These are phyloP conservation scores for Gnomoniopsis smithogilvyi DNA, from an alignment of 2,329 filamentous ascomycete genomes.

Conservation along the genomic window DNA sequence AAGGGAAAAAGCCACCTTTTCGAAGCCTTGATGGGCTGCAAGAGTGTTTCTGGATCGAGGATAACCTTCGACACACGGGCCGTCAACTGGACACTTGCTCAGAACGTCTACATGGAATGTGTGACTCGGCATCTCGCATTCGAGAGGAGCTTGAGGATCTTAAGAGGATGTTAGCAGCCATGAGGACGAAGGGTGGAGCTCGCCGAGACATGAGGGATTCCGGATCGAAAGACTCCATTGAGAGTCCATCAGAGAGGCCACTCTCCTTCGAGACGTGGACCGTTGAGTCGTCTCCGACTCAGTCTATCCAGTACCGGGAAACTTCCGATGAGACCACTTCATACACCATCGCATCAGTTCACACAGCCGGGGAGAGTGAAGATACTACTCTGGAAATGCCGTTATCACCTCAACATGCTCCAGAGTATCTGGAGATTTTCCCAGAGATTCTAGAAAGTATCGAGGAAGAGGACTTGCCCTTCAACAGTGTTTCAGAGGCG, in stretches of 20 bases:
- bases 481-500: not conserved
- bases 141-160: constrained; percentile 1
- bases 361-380: not conserved
- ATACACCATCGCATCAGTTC: not conserved
- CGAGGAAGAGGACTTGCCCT: no score
- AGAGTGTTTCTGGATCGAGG: constrained; percentile 3
- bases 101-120: not conserved
- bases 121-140: not conserved
- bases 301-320: not conserved
- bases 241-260: not conserved
- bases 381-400: not conserved
- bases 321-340: not conserved
- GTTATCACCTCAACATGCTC: not conserved
- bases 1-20: not conserved
- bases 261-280: not conserved
- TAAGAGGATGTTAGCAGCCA: not conserved
- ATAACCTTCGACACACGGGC: not conserved
- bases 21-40: not conserved
- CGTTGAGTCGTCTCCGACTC: not conserved
- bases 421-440: not conserved
- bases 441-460: not conserved
- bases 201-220: not conserved
- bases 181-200: not conserved
- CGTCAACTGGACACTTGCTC: constrained; percentile 1
- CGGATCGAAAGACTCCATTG: not conserved